Percentiles rank a stretch among this genome's conserved stretches.
Evolutionary conservation across 495 filamentous ascomycete species (phyloP).

Genomic region (Pseudomonodictys pantanalensis): DNA sequence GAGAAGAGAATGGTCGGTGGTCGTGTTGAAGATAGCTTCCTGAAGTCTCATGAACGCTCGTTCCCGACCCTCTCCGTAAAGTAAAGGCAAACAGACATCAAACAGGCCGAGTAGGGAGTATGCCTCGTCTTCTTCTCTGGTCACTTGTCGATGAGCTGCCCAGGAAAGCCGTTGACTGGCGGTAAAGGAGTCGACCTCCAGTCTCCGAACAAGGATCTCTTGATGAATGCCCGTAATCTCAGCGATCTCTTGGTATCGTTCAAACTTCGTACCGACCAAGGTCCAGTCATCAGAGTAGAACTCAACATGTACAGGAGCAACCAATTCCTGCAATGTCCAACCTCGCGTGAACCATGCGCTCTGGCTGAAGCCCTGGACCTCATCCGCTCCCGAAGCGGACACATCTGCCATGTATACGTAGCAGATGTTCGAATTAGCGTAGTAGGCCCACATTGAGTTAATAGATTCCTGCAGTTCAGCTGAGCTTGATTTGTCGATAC

Average conservation of each 20-base stretch:
- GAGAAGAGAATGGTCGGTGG: neutral
- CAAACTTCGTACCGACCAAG: neutral
- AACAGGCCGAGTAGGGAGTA: conserved; percentile 13
- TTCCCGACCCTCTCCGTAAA: conserved; percentile 11
- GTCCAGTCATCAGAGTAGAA: neutral
- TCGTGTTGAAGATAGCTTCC: conserved; percentile 7
- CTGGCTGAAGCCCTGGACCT: neutral
- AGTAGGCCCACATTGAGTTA: conserved; percentile 8
- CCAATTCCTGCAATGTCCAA: neutral
- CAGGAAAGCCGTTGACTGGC: conserved; percentile 1
- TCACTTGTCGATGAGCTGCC: conserved; percentile 12
- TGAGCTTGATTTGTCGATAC: conserved; percentile 4
- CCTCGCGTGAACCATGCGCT: conserved; percentile 8
- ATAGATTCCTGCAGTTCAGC: neutral
- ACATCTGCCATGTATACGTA: conserved; percentile 2
- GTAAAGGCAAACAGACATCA: conserved; percentile 3
- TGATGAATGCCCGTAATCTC: neutral
- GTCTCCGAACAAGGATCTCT: neutral
- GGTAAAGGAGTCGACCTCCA: too few relatives aligned
- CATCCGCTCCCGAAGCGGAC: neutral
- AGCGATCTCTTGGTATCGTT: neutral
- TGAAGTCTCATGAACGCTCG: conserved; percentile 8
- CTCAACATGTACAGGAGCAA: conserved; percentile 11
- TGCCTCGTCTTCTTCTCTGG: conserved; percentile 12
- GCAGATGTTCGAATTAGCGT: neutral